A percentile compares a stretch with the other conserved stretches of the same genome.
phyloP scores from a whole-genome alignment of 768 basidiomycete species.

The Fistulinella prunicolor region DNA sequence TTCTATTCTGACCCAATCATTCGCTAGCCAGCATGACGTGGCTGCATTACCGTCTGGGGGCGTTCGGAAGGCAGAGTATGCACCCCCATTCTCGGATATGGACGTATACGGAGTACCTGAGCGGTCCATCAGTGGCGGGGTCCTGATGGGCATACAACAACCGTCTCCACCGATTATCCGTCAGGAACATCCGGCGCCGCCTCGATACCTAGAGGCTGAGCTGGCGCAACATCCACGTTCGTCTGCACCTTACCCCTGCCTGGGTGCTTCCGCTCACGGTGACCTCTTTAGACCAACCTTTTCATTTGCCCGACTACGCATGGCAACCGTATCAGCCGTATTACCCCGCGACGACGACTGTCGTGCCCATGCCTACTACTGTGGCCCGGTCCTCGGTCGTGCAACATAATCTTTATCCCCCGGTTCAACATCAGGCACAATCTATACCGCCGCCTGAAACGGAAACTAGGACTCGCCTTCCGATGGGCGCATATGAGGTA shows the following conservation, averaged over 20 bases:
- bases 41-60: conserved; percentile 20
- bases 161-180: conserved; percentile 9
- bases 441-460: neutral
- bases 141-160: conserved; percentile 16
- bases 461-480: conserved; percentile 4
- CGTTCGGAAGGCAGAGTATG: conserved; percentile 7
- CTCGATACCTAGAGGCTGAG: conserved; percentile 33
- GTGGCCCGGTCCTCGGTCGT: neutral
- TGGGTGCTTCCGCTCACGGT: neutral
- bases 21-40: conserved; percentile 21
- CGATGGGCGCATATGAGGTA: conserved; percentile 20
- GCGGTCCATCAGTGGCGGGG: conserved; percentile 27
- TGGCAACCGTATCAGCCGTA: conserved; percentile 25
- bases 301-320: conserved; percentile 15
- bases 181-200: conserved; percentile 11
- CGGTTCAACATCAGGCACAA: neutral
- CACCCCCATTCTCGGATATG: conserved; percentile 3
- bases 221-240: conserved; percentile 30
- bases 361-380: neutral
- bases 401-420: conserved; percentile 4
- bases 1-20: conserved; percentile 1
- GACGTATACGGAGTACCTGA: conserved; percentile 8
- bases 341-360: conserved; percentile 24
- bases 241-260: conserved; percentile 13
- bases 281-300: conserved; percentile 9